Evolutionary conservation across 2,329 filamentous ascomycete species (phyloP), one percentile per base, ranked within the genome.

Genomic region (Dothideomycetes sp.): DNA sequence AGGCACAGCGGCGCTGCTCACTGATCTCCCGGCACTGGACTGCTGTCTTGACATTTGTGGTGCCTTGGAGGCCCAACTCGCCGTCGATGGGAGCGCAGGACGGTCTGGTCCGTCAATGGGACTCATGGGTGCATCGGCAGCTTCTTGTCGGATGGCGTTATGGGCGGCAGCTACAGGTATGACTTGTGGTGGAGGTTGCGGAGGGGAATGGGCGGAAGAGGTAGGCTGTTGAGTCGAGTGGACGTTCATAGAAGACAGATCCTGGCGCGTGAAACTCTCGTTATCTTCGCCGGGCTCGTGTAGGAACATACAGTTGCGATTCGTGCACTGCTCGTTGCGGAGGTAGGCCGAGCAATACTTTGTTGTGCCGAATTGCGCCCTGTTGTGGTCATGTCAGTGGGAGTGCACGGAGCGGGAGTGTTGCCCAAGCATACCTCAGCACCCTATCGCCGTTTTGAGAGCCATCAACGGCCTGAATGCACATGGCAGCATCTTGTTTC

Each of bases 261-360:
- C 89, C 58, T 95, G 87, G 35, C 91, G 77, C 7, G 86, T 94
- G 58, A 94, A 96, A 62, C 87, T 95, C 55, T 96, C 89, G 49
- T 91, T 89, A 52, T 95, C 91, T 55, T 98, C 91, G n/a, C 91
- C 93, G 30, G 91, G 84, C 62, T 98, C 93, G 56, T 98, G 91
- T 37, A 98, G 65, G 60, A 98, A 98, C 77, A 95, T 98, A 68
- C 91, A 98, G 47, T 91, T 89, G 37, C 88, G 79, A 55, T 98
- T 98, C 41, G 84, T 87, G 62, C 91, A 98, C 49, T 81, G 82
- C 61, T 98, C 91, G 49, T 93, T 87, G 42, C 93, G 83, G 14
- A 98, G 71, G 69, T 93, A 98, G 3, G 91, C 89, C 0, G 91
- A 98, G 60, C 91, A 98, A 61, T 98, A 98, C 59, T 98, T 98